Evolutionary conservation across 352 stramenopile genomes (phyloP).

Genomic region (Phytophthora vignae): DNA sequence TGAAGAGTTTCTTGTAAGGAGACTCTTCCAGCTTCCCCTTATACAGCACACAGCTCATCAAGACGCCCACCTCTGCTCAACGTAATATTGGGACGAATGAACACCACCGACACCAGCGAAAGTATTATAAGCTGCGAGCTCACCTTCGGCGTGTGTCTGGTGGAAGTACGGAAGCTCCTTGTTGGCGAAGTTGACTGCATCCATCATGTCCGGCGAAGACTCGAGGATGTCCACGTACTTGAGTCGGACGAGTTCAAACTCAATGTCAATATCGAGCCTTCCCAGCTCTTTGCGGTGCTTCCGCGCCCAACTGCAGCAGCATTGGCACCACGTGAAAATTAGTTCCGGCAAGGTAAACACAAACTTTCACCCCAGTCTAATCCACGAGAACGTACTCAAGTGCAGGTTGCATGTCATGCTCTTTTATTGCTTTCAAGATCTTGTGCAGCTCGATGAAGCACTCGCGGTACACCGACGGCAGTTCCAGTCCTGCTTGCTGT

Average conservation of each 20-base stretch:
- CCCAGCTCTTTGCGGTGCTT: constrained; percentile 61
- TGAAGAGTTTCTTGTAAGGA: constrained; percentile 84
- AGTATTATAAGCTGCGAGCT: background rate
- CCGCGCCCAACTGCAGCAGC: constrained; percentile 61
- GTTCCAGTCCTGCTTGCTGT: constrained; percentile 68
- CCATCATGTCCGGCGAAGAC: constrained; percentile 68
- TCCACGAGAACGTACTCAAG: constrained; percentile 56
- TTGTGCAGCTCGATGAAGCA: constrained; percentile 77
- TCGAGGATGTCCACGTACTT: constrained; percentile 85
- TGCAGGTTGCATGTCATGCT: constrained; percentile 67
- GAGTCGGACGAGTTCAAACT: constrained; percentile 86
- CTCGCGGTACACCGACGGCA: constrained; percentile 56
- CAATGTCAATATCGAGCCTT: constrained; percentile 68
- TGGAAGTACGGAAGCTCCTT: constrained; percentile 74
- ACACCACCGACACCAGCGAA: background rate
- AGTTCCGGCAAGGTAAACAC: background rate
- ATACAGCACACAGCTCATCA: constrained; percentile 88
- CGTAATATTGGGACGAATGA: constrained; percentile 1
- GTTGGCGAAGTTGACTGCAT: constrained; percentile 72
- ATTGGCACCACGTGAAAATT: constrained; percentile 12
- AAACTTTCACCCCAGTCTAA: background rate
- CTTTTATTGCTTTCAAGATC: constrained; percentile 72
- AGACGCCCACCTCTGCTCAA: constrained; percentile 64
- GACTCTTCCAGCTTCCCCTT: constrained; percentile 76
- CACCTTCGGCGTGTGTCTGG: constrained; percentile 65